phyloP scores from a whole-genome alignment of 73 alveolate species.

The Paramecium primaurelia region DNA sequence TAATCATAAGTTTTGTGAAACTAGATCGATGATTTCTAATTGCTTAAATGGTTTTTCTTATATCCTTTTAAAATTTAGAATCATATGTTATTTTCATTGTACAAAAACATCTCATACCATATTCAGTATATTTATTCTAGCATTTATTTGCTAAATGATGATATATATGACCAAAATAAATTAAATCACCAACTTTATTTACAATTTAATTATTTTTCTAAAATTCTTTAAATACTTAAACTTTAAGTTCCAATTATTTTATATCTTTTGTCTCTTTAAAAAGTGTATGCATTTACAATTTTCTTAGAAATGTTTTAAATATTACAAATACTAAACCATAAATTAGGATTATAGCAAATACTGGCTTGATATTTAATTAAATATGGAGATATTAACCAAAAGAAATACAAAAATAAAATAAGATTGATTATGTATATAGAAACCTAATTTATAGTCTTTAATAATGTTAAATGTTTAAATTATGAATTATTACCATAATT shows the following conservation, averaged over 20 bases:
- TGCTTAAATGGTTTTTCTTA: background rate
- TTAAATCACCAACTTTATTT: background rate
- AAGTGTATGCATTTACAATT: background rate
- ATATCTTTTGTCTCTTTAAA: background rate
- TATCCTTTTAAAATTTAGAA: background rate
- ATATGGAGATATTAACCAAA: background rate
- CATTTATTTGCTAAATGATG: slow-evolving; percentile 16
- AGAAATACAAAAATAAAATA: background rate
- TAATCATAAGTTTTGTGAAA: background rate
- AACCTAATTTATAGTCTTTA: background rate
- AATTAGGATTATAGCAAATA: background rate
- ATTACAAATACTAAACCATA: background rate
- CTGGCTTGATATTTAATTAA: background rate
- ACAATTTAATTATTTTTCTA: background rate
- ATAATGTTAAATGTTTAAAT: background rate
- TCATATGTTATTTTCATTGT: background rate
- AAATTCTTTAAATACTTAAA: background rate
- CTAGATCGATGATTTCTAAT: background rate
- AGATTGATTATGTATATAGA: background rate
- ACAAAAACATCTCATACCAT: slow-evolving; percentile 18
- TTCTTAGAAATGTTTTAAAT: background rate
- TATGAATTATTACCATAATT: background rate
- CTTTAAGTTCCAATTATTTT: background rate
- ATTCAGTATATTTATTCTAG: background rate
- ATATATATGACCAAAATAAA: background rate